Conservation (phyloP, 1,139 yeast species). For the Sugiyamaella grinbergsii region DNA sequence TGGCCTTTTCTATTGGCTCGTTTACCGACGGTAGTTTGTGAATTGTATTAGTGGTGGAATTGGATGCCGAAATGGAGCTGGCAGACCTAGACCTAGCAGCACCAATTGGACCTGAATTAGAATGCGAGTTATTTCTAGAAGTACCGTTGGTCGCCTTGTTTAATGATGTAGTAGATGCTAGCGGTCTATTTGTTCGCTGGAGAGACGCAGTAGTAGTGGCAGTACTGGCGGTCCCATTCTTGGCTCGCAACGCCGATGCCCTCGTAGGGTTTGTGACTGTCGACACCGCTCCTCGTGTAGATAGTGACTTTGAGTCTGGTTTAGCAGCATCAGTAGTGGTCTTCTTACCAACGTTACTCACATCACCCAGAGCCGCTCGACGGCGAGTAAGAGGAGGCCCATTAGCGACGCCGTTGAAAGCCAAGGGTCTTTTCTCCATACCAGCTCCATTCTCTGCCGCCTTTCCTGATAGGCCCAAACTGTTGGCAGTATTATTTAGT, state of each 20-base stretch:
- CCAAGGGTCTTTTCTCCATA: background rate
- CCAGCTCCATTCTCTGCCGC: background rate
- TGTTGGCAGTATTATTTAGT: background rate
- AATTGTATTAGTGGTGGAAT: background rate
- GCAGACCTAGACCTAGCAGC: too few relatives aligned
- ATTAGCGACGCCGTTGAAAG: background rate
- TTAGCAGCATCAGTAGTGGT: background rate
- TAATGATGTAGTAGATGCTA: background rate
- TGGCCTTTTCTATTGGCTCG: background rate
- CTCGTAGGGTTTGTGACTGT: conserved; percentile 15
- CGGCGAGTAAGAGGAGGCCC: conserved; percentile 37
- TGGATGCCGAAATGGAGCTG: too few relatives aligned
- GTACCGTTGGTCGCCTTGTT: background rate
- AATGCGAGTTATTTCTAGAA: background rate
- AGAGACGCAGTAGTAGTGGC: background rate
- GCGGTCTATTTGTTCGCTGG: background rate
- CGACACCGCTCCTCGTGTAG: background rate
- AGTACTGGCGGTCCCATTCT: background rate
- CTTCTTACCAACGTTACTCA: conserved; percentile 37
- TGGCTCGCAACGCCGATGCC: conserved; percentile 11
- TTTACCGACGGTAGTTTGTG: background rate
- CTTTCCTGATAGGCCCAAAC: background rate
- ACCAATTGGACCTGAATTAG: background rate
- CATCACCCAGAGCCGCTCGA: conserved; percentile 42
- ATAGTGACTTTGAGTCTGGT: conserved; percentile 18